Percentiles rank a stretch among this genome's conserved stretches.
Evolutionary conservation across 768 basidiomycete species (phyloP).

Genomic region (Daedalea quercina): DNA sequence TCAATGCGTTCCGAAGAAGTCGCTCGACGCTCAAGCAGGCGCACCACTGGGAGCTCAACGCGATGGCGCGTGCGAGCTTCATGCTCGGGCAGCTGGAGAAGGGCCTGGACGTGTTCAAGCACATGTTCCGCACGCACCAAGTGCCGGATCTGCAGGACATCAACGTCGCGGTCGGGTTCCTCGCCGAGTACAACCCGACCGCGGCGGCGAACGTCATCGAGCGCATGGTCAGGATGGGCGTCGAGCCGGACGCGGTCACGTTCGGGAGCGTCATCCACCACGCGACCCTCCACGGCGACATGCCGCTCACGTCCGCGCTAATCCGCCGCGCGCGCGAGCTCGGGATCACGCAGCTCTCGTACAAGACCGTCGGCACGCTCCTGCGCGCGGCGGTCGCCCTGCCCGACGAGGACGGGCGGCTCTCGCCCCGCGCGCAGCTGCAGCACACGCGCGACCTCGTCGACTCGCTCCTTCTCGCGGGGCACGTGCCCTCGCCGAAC

Average conservation of each 20-base stretch:
- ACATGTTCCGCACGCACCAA: constrained; percentile 41
- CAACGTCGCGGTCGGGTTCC: constrained; percentile 51
- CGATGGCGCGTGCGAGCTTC: constrained; percentile 57
- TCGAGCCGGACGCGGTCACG: constrained; percentile 46
- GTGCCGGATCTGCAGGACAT: constrained; percentile 58
- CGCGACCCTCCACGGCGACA: constrained; percentile 41
- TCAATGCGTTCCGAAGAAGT: constrained; percentile 34
- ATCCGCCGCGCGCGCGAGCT: constrained; percentile 31
- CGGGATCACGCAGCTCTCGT: constrained; percentile 31
- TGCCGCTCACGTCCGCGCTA: constrained; percentile 36
- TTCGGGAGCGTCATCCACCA: constrained; percentile 59
- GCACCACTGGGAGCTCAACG: constrained; percentile 45
- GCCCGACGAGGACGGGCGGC: constrained; percentile 3
- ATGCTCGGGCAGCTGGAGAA: constrained; percentile 41
- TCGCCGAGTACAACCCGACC: constrained; percentile 43
- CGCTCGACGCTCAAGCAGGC: constrained; percentile 43
- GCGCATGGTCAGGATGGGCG: constrained; percentile 41
- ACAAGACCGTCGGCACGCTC: constrained; percentile 43
- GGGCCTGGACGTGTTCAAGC: constrained; percentile 41
- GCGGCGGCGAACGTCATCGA: constrained; percentile 41
- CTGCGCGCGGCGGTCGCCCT: constrained; percentile 34
- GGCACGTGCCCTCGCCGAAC: constrained; percentile 34
- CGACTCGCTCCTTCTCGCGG: constrained; percentile 27
- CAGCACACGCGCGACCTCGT: constrained; percentile 37
- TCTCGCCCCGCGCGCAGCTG: constrained; percentile 28